Evolutionary conservation across 257 asterid genomes (phyloP).

Genomic region (Primulina eburnea): DNA sequence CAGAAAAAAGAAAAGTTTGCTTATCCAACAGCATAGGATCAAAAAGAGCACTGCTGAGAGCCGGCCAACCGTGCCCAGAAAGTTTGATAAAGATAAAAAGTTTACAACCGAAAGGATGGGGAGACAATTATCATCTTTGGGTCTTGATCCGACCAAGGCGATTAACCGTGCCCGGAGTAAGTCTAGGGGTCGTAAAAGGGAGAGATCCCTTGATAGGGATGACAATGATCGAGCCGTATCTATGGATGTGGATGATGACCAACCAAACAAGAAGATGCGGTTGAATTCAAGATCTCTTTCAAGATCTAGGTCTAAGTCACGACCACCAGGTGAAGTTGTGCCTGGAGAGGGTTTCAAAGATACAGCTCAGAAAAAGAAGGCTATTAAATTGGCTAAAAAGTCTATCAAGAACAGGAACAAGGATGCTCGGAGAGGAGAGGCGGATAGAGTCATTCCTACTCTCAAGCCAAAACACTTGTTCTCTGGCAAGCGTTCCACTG

Average conservation of each 20-base stretch:
- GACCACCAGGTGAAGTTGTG: conserved; percentile 63
- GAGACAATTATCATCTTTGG: conserved; percentile 63
- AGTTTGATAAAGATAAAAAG: conserved; percentile 67
- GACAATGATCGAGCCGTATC: conserved; percentile 33
- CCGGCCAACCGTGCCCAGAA: conserved; percentile 78
- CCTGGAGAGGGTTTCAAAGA: conserved; percentile 93
- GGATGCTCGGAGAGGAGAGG: conserved; percentile 84
- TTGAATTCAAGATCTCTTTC: conserved; percentile 42
- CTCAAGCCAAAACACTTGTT: conserved; percentile 81
- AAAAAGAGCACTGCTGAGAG: conserved; percentile 91
- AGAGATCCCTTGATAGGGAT: conserved; percentile 52
- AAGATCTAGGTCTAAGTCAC: conserved; percentile 54
- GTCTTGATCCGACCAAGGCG: conserved; percentile 79
- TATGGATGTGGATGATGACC: conserved; percentile 74
- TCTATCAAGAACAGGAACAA: conserved; percentile 66
- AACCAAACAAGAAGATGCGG: conserved; percentile 64
- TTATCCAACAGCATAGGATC: conserved; percentile 57
- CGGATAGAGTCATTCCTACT: conserved; percentile 80
- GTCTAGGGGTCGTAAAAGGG: conserved; percentile 91
- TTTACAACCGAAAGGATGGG: conserved; percentile 82
- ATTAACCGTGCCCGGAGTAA: conserved; percentile 73
- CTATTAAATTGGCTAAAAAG: conserved; percentile 49
- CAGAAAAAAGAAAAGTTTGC: conserved; percentile 74
- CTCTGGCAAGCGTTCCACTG: conserved; percentile 77
- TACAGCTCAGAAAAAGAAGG: conserved; percentile 68